Base-by-base conservation (phyloP, 306 rosid species). In the Canavalia ensiformis region DNA sequence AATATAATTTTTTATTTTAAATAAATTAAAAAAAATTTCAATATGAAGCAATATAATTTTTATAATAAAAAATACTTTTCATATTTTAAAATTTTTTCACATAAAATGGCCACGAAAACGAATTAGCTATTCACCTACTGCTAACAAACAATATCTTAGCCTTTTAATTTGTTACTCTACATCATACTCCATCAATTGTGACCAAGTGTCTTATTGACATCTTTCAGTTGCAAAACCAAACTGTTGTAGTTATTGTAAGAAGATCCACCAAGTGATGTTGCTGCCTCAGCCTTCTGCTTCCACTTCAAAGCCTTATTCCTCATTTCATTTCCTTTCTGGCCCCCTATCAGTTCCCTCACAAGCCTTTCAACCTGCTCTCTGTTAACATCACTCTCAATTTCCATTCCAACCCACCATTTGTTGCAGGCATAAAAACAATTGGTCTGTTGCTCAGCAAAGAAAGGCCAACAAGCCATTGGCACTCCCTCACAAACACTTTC, bases 391-490 rank as follows among this genome's bases (percentile, higher is more conserved):
- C 71, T 59, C 34, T 77, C 85, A 35, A 85, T 81, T 68, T 86
- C 87, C 79, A 86, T 70, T 29, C 89, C 89, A 13, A 83, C 41
- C 49, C 85, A 74, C 87, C 87, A 86, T 56, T 72, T 75, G 4
- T 64, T 55, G 71, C 85, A 79, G 2, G 62, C 81, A 79, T 63
- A 83, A 12, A 79, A 86, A 62, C 89, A 79, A 6, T 86, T 83
- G 5, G 80, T 81, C 33, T 85, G 88, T 66, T 85, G 86, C 47
- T 86, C 89, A 8, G 87, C 85, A 39, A 86, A 86, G 59, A 83
- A 83, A 34, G 84, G 89, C 87, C 87, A 83, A 41, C 87, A 83
- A 1, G 65, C 69, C 73, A 81, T 5, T 37, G 83, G 64, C 64
- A 85, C 86, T 8, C 88, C 88, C 52, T 66, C 88, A 58, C 88